Percentiles rank a stretch among this genome's conserved stretches.
Evolutionary conservation across 148 eudicot genomes (phyloP).

Genomic region (Persicaria maculosa): DNA sequence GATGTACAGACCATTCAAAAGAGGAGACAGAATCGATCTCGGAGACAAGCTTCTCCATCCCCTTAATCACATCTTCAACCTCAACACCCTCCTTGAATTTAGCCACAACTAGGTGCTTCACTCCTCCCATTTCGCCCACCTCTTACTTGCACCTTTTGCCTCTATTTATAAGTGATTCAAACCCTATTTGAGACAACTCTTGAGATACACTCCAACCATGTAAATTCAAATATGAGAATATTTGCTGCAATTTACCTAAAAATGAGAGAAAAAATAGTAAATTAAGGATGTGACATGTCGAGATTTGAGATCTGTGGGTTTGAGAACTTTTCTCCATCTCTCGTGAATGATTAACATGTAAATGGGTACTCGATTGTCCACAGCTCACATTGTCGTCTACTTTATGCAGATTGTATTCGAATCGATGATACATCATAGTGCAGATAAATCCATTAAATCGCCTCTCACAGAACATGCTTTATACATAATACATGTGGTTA

Average conservation of each 20-base stretch:
- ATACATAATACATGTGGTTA: too few species aligned
- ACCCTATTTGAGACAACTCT: too few species aligned
- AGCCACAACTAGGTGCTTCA: conserved; percentile 81
- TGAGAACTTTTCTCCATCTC: neutral
- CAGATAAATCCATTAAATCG: too few species aligned
- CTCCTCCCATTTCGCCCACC: conserved; percentile 37
- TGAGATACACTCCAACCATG: too few species aligned
- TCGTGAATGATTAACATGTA: too few species aligned
- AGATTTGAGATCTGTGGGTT: neutral
- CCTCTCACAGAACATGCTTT: too few species aligned
- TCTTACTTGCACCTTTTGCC: neutral
- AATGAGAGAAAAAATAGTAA: neutral
- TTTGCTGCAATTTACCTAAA: too few species aligned
- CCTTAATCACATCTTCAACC: conserved; percentile 64
- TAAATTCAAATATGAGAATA: too few species aligned
- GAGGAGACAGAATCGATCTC: conserved; percentile 59
- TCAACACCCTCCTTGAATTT: conserved; percentile 77
- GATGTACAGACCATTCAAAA: conserved; percentile 58
- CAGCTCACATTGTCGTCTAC: neutral
- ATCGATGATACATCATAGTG: too few species aligned
- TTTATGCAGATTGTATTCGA: neutral
- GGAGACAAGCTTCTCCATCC: conserved; percentile 61
- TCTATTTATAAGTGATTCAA: neutral
- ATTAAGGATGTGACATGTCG: neutral
- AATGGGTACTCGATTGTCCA: neutral